Base-by-base conservation (phyloP, 495 filamentous ascomycete species). In the Physcia stellaris region DNA sequence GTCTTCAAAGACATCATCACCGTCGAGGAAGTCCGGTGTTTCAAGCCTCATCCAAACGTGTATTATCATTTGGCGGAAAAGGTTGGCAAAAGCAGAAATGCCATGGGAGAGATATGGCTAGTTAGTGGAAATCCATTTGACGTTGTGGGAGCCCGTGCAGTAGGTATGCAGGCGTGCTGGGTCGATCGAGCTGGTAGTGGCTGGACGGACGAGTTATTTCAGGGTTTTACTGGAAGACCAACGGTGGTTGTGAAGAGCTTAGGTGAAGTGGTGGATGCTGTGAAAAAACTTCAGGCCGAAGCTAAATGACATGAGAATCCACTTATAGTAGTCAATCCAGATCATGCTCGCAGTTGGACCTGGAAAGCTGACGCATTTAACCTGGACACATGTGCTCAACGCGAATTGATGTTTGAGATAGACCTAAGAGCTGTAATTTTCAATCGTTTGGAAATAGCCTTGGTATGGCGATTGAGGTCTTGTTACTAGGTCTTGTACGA, bases 91-190 rank as follows among this genome's bases (percentile, higher is more conserved):
- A 55, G 22, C 36, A 65, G 58, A n/a, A 49, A 57, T 16, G 45
- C 64, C 13, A 60, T 62, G 56, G 51, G 47, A 0, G 64, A 76
- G 18, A 66, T 87, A 3, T 87, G 79, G 78, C 57, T 90, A 6
- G 66, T 90, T 15, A 83, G 72, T 46, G 68, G 71, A 5, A 94
- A 90, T 53, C 77, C 84, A 5, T 92, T 92, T 53, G 85, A 92
- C 51, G 60, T 84, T n/a, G 68, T 61, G 2, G 64, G 67, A 5
- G 61, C 64, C 12, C 54, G 56, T 29, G 53, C 40, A 15, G 48
- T 53, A 15, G 67, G 63, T 0, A 53, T 87, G 60, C 63, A 68
- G 44, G 70, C 77, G 13, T 71, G 68, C 7, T 88, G 83, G 76
- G 70, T 86, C 12, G 80, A 86, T 58, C 58, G 79, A 6, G 55